Conservation (phyloP, 1,284 basidiomycete genomes). For the Cryptococcus amylolentus region DNA sequence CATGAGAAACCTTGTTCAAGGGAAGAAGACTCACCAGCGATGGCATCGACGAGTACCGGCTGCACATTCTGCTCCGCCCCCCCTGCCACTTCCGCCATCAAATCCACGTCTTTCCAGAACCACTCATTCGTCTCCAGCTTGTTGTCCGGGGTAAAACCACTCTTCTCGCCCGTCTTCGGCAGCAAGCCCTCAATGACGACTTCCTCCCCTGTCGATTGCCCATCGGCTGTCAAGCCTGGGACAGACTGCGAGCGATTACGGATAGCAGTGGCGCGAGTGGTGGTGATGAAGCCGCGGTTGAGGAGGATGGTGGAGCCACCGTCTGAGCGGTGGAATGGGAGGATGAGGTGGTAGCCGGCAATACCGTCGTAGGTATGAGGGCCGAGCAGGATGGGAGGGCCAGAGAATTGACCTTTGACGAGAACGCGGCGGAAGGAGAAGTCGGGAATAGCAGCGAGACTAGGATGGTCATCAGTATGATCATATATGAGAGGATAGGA, state of each 20-base stretch:
- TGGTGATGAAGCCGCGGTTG: slow-evolving; percentile 82
- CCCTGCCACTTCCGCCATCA: slow-evolving; percentile 75
- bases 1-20: background rate
- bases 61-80: slow-evolving; percentile 67
- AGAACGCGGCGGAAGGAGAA: slow-evolving; percentile 81
- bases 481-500: background rate
- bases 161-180: slow-evolving; percentile 57
- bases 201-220: slow-evolving; percentile 24
- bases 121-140: slow-evolving; percentile 74
- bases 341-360: slow-evolving; percentile 75
- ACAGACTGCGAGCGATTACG: slow-evolving; percentile 53
- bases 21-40: slow-evolving; percentile 47
- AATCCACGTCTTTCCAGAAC: slow-evolving; percentile 84
- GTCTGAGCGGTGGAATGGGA: slow-evolving; percentile 67
- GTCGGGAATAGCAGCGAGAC: slow-evolving; percentile 65
- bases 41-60: slow-evolving; percentile 79
- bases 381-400: slow-evolving; percentile 73
- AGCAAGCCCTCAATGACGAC: slow-evolving; percentile 56
- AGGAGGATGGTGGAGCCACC: slow-evolving; percentile 61
- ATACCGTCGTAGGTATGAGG: slow-evolving; percentile 85
- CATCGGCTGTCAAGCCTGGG: slow-evolving; percentile 25
- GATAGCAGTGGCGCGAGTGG: slow-evolving; percentile 41
- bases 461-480: slow-evolving; percentile 13
- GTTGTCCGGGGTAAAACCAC: slow-evolving; percentile 81
- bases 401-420: slow-evolving; percentile 72